Percentiles rank a stretch among this genome's conserved stretches.
Conservation (phyloP, 352 stramenopile genomes). For the Blastocystis sp. region DNA sequence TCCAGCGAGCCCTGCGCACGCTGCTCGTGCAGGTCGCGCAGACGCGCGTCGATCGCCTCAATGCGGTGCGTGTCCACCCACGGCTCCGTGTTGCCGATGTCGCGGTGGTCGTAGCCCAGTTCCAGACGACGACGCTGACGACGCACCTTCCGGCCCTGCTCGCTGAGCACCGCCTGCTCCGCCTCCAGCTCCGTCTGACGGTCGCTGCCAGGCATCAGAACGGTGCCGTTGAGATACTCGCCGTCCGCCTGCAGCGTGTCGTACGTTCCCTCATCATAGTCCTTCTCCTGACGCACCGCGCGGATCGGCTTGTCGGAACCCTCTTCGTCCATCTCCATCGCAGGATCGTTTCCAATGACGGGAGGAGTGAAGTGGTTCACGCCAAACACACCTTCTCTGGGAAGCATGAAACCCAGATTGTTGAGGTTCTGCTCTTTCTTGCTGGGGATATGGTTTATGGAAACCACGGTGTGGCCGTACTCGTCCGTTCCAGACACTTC, state of each 20-base stretch:
- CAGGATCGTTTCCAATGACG: neutral
- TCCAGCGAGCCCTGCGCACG: neutral
- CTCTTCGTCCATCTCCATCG: neutral
- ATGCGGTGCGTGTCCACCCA: conserved; percentile 33
- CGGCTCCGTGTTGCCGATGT: neutral
- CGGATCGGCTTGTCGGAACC: neutral
- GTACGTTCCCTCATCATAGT: neutral
- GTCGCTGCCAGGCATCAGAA: neutral
- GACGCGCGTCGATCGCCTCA: conserved; percentile 9
- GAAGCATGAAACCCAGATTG: neutral
- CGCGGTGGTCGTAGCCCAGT: neutral
- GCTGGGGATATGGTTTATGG: neutral
- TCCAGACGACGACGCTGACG: neutral
- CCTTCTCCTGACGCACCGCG: neutral
- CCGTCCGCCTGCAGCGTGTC: neutral
- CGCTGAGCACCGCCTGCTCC: neutral
- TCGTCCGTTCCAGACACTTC: neutral
- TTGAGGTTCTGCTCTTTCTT: neutral
- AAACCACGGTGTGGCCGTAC: neutral
- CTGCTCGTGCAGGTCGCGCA: neutral
- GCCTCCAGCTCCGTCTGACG: neutral
- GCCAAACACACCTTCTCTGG: neutral
- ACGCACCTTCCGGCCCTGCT: neutral
- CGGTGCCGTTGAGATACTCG: neutral
- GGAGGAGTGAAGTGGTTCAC: neutral